These are phyloP conservation scores for Gremmenia infestans DNA, from an alignment of 2,329 filamentous ascomycete genomes.

Conservation along the genomic window DNA sequence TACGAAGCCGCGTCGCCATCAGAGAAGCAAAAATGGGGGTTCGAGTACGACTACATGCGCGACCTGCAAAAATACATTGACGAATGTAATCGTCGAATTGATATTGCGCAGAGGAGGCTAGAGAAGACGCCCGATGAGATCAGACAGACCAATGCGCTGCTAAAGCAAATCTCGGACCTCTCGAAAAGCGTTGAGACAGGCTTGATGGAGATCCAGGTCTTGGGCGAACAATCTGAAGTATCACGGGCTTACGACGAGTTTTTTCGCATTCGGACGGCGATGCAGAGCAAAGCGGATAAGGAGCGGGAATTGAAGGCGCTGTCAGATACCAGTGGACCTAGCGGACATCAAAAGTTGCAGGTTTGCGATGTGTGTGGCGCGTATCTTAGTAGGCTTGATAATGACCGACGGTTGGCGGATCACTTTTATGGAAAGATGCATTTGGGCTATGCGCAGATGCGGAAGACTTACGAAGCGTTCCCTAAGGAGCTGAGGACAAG, in stretches of 20 bases:
- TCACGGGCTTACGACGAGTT: slow-evolving; percentile 81
- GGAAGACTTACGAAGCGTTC: slow-evolving; percentile 84
- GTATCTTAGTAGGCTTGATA: slow-evolving; percentile 87
- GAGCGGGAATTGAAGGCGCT: slow-evolving; percentile 87
- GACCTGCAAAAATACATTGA: slow-evolving; percentile 97
- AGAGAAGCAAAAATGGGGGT: slow-evolving; percentile 64
- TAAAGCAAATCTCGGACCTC: slow-evolving; percentile 83
- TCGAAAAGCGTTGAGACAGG: slow-evolving; percentile 73
- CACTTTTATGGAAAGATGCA: slow-evolving; percentile 99
- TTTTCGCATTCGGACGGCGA: slow-evolving; percentile 76
- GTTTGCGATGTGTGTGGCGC: slow-evolving; percentile 98
- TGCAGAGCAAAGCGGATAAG: slow-evolving; percentile 73
- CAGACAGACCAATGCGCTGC: slow-evolving; percentile 81
- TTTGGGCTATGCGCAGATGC: slow-evolving; percentile 95
- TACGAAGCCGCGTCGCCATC: slow-evolving; percentile 72
- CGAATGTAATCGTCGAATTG: slow-evolving; percentile 92
- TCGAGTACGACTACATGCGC: slow-evolving; percentile 94
- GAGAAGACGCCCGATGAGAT: slow-evolving; percentile 99
- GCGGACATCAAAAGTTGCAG: slow-evolving; percentile 94
- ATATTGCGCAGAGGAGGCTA: slow-evolving; percentile 78
- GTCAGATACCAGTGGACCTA: slow-evolving; percentile 86
- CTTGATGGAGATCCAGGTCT: slow-evolving; percentile 77
- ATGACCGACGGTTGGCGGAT: slow-evolving; percentile 87
- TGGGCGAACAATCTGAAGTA: slow-evolving; percentile 78
- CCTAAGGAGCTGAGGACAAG: slow-evolving; percentile 79